Evolutionary conservation across 2,329 filamentous ascomycete species (phyloP), one percentile per base, ranked within the genome.

Genomic region (Colletotrichum spaethianum): DNA sequence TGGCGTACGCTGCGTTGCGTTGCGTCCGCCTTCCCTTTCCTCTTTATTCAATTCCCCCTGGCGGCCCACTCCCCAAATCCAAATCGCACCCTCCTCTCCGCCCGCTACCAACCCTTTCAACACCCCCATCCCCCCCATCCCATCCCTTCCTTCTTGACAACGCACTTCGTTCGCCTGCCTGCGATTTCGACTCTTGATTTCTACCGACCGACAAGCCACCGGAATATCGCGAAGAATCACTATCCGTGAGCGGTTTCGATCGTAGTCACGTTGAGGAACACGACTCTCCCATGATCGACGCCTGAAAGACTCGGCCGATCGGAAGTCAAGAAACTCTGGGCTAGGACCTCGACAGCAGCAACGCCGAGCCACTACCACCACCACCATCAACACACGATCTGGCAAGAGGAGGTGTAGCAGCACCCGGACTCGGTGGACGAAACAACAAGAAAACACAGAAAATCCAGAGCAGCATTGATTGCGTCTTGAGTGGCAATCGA

Each of bases 91-190:
- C 66, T 72, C 70, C 66, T 71, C 67, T 69, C 72, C 72, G 63
- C 64, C 69, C 69, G 64, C 72, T 74, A 72, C 69, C 69, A 68
- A 69, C 72, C 65, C 69, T 72, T 73, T 71, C 64, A 72, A 63
- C 72, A 74, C 69, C 72, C 56, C 69, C 72, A 72, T 72, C 68
- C 68, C 72, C 55, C 71, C 67, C 70, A 69, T 67, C 62, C 56
- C 44, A 66, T 71, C 63, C 64, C 72, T 72, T 72, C 72, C 63
- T 46, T 40, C 55, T 74, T 28, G 33, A 62, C 55, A 64, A 38
- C 66, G 70, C 67, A 70, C 33, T 56, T 70, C 59, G 57, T 59
- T 53, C 57, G 59, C 59, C 64, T 63, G 61, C 65, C 64, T 63
- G 61, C 65, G 65, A 72, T 56, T 56, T 53, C 69, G 59, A 69